Conservation (phyloP, 768 basidiomycete genomes). For the Boletus subparvulus region DNA sequence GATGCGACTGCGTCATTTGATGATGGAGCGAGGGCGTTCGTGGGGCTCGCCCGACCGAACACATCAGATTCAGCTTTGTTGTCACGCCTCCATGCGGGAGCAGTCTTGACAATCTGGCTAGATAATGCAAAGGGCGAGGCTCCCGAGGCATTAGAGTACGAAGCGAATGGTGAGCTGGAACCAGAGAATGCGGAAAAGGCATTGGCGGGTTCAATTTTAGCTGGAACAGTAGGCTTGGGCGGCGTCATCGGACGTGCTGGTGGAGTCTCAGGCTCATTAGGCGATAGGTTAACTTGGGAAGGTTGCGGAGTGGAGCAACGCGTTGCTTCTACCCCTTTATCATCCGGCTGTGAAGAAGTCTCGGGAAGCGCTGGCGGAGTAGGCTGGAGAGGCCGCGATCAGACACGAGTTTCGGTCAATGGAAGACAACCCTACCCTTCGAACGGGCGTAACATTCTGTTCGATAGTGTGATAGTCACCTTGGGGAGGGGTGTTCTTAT, state of each 20-base stretch:
- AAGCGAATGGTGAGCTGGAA: slow-evolving; percentile 36
- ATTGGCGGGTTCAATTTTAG: slow-evolving; percentile 13
- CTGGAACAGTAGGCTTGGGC: slow-evolving; percentile 7
- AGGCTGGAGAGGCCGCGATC: slow-evolving; percentile 15
- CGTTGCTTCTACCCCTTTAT: slow-evolving; percentile 11
- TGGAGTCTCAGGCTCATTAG: slow-evolving; percentile 11
- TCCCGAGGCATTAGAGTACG: slow-evolving; percentile 26
- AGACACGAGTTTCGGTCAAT: slow-evolving; percentile 1
- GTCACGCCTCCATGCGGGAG: slow-evolving; percentile 30
- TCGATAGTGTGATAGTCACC: neutral
- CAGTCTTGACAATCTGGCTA: slow-evolving; percentile 9
- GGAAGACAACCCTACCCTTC: slow-evolving; percentile 15
- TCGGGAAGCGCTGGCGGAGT: neutral
- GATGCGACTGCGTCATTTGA: slow-evolving; percentile 16
- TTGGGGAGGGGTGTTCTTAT: slow-evolving; percentile 7
- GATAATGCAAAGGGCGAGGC: slow-evolving; percentile 24
- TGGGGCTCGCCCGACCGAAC: slow-evolving; percentile 4
- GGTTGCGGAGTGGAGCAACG: slow-evolving; percentile 13
- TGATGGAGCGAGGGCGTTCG: slow-evolving; percentile 17
- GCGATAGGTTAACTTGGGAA: neutral
- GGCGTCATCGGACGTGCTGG: slow-evolving; percentile 14
- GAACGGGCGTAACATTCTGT: slow-evolving; percentile 4
- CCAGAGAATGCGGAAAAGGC: slow-evolving; percentile 43
- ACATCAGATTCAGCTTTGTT: slow-evolving; percentile 7
- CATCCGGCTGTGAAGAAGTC: slow-evolving; percentile 1